These are phyloP conservation scores for Coemansia sp. DNA, from an alignment of 192 early-diverging fungal species.

Conservation along the genomic window DNA sequence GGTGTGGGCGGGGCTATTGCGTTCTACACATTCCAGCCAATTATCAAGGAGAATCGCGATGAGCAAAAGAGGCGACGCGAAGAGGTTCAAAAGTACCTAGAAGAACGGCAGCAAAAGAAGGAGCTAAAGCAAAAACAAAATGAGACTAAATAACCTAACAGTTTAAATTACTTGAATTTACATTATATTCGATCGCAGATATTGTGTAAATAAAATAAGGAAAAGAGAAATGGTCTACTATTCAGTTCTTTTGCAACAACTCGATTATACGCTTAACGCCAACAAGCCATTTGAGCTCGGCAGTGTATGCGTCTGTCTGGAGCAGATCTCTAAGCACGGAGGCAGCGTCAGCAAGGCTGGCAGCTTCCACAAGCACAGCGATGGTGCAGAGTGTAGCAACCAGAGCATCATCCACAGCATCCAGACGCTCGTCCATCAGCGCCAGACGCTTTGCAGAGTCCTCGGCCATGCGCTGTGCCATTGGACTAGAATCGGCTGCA, in stretches of 20 bases:
- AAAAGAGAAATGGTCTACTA: neutral
- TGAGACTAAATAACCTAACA: neutral
- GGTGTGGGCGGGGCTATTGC: slow-evolving; percentile 22
- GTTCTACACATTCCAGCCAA: slow-evolving; percentile 31
- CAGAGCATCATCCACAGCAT: slow-evolving; percentile 15
- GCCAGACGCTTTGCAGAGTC: slow-evolving; percentile 33
- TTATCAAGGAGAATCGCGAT: slow-evolving; percentile 13
- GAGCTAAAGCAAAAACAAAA: neutral
- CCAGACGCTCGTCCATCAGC: slow-evolving; percentile 29
- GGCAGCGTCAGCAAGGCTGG: slow-evolving; percentile 15
- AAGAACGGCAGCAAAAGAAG: neutral
- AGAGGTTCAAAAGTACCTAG: neutral
- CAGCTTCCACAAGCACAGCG: slow-evolving; percentile 22
- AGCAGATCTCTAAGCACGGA: slow-evolving; percentile 25
- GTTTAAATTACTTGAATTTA: no score
- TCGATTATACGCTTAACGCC: slow-evolving; percentile 52
- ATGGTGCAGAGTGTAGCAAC: neutral
- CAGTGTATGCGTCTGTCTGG: slow-evolving; percentile 27
- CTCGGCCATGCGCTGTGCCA: slow-evolving; percentile 31
- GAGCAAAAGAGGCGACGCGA: slow-evolving; percentile 3
- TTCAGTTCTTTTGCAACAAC: slow-evolving; percentile 22
- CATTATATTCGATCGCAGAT: no score
- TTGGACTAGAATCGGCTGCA: neutral
- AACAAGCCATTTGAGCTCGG: slow-evolving; percentile 50
- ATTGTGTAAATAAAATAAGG: neutral